Percentiles rank a stretch among this genome's conserved stretches.
Conservation (phyloP, 2,329 filamentous ascomycete genomes). For the Emericellopsis cladophorae region DNA sequence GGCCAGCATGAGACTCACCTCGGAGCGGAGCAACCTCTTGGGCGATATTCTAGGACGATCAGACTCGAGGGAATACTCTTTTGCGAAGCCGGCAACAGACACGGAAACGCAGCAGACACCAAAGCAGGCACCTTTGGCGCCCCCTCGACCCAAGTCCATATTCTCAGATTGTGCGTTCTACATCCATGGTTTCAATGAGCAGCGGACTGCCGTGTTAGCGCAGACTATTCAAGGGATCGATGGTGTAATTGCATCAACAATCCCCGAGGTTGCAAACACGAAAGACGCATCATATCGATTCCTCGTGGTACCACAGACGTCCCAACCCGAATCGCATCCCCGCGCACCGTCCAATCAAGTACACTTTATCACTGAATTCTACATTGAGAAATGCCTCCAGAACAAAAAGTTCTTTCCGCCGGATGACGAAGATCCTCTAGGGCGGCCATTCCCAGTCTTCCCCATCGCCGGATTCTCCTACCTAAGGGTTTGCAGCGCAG, state of each 20-base stretch:
- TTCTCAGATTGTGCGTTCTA: conserved; percentile 46
- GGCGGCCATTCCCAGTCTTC: conserved; percentile 61
- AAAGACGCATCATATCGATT: conserved; percentile 25
- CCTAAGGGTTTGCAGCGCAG: conserved; percentile 68
- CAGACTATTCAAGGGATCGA: conserved; percentile 34
- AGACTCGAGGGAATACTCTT: conserved; percentile 20
- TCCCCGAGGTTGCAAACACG: conserved; percentile 24
- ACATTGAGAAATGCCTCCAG: conserved; percentile 80
- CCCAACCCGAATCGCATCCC: conserved; percentile 31
- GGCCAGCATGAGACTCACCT: conserved; percentile 71
- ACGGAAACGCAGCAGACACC: conserved; percentile 2
- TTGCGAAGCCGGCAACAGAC: conserved; percentile 7
- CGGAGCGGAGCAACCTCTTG: conserved; percentile 79
- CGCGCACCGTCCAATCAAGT: conserved; percentile 21
- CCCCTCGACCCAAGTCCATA: conserved; percentile 19
- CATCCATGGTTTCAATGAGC: conserved; percentile 43
- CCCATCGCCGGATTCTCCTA: conserved; percentile 56
- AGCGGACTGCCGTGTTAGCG: conserved; percentile 34
- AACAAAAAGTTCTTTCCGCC: conserved; percentile 61
- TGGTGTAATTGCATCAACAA: conserved; percentile 26
- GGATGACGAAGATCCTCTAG: conserved; percentile 57
- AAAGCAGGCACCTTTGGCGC: background rate
- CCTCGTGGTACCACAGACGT: conserved; percentile 41
- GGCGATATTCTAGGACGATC: conserved; percentile 61
- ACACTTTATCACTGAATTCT: conserved; percentile 71